Percentiles rank a stretch among this genome's conserved stretches.
These are phyloP conservation scores for Platismatia glauca DNA, from an alignment of 495 filamentous ascomycete genomes.

Conservation along the genomic window DNA sequence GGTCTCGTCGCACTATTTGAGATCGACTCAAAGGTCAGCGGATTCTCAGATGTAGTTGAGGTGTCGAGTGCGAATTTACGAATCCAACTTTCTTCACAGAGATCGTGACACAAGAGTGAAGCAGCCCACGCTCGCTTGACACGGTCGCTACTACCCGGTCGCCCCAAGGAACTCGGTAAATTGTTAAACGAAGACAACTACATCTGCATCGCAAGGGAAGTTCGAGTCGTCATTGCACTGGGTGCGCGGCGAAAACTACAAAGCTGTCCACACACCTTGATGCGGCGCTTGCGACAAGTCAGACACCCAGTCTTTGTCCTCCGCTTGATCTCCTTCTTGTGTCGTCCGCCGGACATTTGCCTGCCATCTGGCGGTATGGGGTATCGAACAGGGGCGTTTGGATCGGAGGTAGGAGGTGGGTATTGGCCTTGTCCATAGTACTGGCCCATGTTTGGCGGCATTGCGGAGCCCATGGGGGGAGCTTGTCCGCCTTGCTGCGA, in stretches of 20 bases:
- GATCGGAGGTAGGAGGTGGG: constrained; percentile 32
- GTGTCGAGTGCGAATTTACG: constrained; percentile 7
- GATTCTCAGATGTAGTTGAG: not conserved
- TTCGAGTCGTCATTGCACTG: constrained; percentile 7
- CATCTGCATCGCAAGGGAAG: constrained; percentile 17
- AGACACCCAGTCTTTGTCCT: constrained; percentile 96
- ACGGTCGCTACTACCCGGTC: constrained; percentile 27
- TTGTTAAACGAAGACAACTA: constrained; percentile 22
- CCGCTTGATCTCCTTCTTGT: constrained; percentile 99
- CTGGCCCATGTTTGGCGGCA: constrained; percentile 31
- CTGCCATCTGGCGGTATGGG: constrained; percentile 52
- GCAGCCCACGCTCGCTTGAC: constrained; percentile 30
- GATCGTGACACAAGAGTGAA: constrained; percentile 28
- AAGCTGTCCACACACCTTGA: constrained; percentile 69
- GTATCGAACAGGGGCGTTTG: constrained; percentile 47
- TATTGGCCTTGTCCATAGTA: constrained; percentile 28
- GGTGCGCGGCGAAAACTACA: constrained; percentile 5
- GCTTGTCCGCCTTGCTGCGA: constrained; percentile 29
- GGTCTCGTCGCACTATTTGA: constrained; percentile 80
- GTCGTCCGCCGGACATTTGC: constrained; percentile 68
- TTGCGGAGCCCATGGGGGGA: constrained; percentile 33
- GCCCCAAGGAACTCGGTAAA: constrained; percentile 24
- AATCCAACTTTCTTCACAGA: constrained; percentile 14
- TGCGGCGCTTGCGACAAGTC: constrained; percentile 92
- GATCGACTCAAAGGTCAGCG: constrained; percentile 11